A percentile compares a stretch with the other conserved stretches of the same genome.
phyloP scores from a whole-genome alignment of 805 yeast genomes.

The Tetrapisispora nanseiensis region DNA sequence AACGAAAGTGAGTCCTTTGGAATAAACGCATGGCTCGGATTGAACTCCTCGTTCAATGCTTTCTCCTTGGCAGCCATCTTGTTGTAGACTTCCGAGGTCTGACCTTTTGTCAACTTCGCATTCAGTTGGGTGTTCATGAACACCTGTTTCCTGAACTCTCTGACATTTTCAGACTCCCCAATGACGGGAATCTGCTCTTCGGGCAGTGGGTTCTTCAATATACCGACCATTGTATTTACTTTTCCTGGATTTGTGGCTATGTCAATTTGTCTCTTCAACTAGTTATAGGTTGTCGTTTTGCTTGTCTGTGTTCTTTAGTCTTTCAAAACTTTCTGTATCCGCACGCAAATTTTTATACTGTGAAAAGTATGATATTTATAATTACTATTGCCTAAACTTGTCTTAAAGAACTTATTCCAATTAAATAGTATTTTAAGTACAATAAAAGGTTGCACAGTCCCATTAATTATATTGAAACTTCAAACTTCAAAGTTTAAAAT shows the following conservation, averaged over 20 bases:
- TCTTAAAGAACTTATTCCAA: too few relatives aligned
- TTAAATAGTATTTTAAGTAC: too few relatives aligned
- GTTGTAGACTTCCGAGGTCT: slow-evolving; percentile 1
- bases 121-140: slow-evolving; percentile 70
- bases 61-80: slow-evolving; percentile 1
- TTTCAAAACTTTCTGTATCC: too few relatives aligned
- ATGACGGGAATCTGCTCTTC: slow-evolving; percentile 14
- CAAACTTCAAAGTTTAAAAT: too few relatives aligned
- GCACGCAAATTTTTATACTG: too few relatives aligned
- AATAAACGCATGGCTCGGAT: slow-evolving; percentile 1
- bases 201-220: slow-evolving; percentile 40
- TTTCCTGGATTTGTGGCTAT: background rate
- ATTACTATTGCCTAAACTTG: too few relatives aligned
- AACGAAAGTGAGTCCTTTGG: slow-evolving; percentile 29
- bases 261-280: background rate
- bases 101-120: slow-evolving; percentile 41
- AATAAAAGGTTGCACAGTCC: too few relatives aligned
- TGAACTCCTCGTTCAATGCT: background rate
- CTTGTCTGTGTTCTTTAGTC: too few relatives aligned
- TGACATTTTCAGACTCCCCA: slow-evolving; percentile 25
- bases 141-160: slow-evolving; percentile 54
- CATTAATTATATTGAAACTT: too few relatives aligned
- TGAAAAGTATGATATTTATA: too few relatives aligned
- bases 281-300: too few relatives aligned
- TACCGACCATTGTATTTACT: slow-evolving; percentile 33